phyloP scores from a whole-genome alignment of 768 basidiomycete species.

The Hygrocybe coccinea region DNA sequence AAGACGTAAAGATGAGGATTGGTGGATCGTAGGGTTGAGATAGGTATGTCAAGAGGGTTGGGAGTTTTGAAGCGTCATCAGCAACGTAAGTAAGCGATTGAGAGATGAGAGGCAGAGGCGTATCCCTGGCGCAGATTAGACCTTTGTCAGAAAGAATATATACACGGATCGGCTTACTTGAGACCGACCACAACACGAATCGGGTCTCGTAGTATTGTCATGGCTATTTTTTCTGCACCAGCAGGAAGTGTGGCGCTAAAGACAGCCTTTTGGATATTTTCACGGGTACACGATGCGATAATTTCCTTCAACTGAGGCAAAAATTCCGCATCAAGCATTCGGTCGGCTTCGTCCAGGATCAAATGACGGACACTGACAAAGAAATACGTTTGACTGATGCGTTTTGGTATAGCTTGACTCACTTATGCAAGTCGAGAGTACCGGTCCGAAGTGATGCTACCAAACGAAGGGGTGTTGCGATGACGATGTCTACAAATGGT shows the following conservation, averaged over 20 bases:
- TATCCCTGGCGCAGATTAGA: constrained; percentile 57
- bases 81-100: constrained; percentile 90
- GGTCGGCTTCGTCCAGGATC: constrained; percentile 86
- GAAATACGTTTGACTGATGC: not conserved
- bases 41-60: constrained; percentile 78
- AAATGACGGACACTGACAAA: constrained; percentile 71
- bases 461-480: constrained; percentile 88
- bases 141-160: not conserved
- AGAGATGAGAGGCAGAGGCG: constrained; percentile 83
- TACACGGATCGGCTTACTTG: constrained; percentile 55
- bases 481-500: constrained; percentile 69
- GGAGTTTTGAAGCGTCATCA: constrained; percentile 90
- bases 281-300: constrained; percentile 66
- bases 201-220: constrained; percentile 79
- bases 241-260: constrained; percentile 95
- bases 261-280: constrained; percentile 74
- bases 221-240: constrained; percentile 78
- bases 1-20: constrained; percentile 84
- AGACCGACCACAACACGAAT: constrained; percentile 94
- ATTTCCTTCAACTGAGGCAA: constrained; percentile 85
- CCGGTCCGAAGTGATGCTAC: constrained; percentile 74
- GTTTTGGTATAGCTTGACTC: constrained; percentile 26
- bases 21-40: constrained; percentile 84
- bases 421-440: constrained; percentile 69
- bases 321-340: constrained; percentile 87